Evolutionary conservation across 1,139 yeast genomes (phyloP).

Genomic region (Taphrina sp.): DNA sequence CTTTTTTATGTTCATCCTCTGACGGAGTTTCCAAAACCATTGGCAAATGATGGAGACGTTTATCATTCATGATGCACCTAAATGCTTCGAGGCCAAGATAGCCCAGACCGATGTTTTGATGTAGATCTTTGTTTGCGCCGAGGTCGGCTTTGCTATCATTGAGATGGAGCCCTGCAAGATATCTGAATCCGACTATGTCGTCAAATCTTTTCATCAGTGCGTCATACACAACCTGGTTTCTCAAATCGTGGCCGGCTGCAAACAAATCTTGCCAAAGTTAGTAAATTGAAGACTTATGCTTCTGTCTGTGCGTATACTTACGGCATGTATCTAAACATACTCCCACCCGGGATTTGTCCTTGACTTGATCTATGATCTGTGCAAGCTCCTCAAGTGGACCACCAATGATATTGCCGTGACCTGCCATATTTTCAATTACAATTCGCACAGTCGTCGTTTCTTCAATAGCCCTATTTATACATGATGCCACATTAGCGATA

Average conservation of each 20-base stretch:
- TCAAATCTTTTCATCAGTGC: constrained; percentile 77
- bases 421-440: constrained; percentile 97
- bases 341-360: constrained; percentile 78
- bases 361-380: constrained; percentile 70
- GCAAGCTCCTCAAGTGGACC: constrained; percentile 72
- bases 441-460: constrained; percentile 77
- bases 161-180: constrained; percentile 75
- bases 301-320: neutral
- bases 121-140: constrained; percentile 86
- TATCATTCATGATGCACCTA: constrained; percentile 68
- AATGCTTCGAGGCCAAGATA: constrained; percentile 84
- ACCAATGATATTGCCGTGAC: constrained; percentile 89
- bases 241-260: constrained; percentile 86
- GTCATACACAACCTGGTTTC: constrained; percentile 56
- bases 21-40: constrained; percentile 88
- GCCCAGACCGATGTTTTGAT: constrained; percentile 85
- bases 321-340: constrained; percentile 54
- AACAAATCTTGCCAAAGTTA: constrained; percentile 18
- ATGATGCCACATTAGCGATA: constrained; percentile 64
- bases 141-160: constrained; percentile 94
- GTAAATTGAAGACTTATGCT: neutral
- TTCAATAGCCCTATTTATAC: constrained; percentile 72
- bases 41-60: constrained; percentile 64
- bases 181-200: constrained; percentile 65
- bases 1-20: constrained; percentile 49